These are phyloP conservation scores for Phytopythium aichiense DNA, from an alignment of 352 stramenopile genomes.

Conservation along the genomic window DNA sequence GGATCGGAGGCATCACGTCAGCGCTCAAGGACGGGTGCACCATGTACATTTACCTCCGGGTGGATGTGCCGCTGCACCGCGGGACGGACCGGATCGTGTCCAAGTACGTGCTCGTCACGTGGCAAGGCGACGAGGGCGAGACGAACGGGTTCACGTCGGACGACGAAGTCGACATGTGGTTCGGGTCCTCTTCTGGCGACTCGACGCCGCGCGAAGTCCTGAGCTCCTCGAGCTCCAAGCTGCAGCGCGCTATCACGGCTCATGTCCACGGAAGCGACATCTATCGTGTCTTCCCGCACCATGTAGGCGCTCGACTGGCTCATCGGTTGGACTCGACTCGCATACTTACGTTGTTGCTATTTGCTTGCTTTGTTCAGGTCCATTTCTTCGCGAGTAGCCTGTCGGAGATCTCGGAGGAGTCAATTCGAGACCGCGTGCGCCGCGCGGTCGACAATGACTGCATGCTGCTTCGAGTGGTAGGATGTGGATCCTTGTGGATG, in stretches of 20 bases:
- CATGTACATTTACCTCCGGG: slow-evolving; percentile 90
- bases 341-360: slow-evolving; percentile 1
- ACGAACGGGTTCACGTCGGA: slow-evolving; percentile 63
- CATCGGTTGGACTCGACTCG: neutral
- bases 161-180: slow-evolving; percentile 64
- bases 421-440: slow-evolving; percentile 77
- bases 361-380: slow-evolving; percentile 32
- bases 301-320: slow-evolving; percentile 35
- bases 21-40: slow-evolving; percentile 69
- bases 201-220: slow-evolving; percentile 34
- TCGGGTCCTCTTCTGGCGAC: slow-evolving; percentile 31
- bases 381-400: slow-evolving; percentile 82
- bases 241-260: slow-evolving; percentile 73
- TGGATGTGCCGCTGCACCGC: slow-evolving; percentile 80
- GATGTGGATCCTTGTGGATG: slow-evolving; percentile 2
- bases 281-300: slow-evolving; percentile 83
- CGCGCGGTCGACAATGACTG: slow-evolving; percentile 83
- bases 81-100: slow-evolving; percentile 80
- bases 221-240: slow-evolving; percentile 58
- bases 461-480: slow-evolving; percentile 82
- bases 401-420: slow-evolving; percentile 81
- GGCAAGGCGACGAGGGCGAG: slow-evolving; percentile 53
- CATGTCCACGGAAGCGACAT: slow-evolving; percentile 84
- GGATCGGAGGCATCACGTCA: slow-evolving; percentile 73
- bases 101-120: slow-evolving; percentile 87